Evolutionary conservation across 73 alveolate species (phyloP).

Genomic region (Blepharisma japonicum): DNA sequence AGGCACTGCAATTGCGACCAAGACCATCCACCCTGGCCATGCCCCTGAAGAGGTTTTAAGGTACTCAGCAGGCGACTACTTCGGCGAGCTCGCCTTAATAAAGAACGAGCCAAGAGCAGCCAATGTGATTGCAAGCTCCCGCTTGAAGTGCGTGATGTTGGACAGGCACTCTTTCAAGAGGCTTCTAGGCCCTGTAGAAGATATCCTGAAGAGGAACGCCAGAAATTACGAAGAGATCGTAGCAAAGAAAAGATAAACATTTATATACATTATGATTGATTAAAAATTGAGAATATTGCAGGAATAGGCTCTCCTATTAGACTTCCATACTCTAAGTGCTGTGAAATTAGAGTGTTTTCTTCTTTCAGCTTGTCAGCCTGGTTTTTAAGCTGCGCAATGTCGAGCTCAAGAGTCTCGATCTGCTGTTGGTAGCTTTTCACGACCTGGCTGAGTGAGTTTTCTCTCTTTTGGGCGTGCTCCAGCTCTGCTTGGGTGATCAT

Average conservation of each 20-base stretch:
- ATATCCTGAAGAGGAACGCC: conserved; percentile 73
- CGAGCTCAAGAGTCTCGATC: no score
- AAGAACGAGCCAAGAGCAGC: conserved; percentile 96
- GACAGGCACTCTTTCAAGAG: conserved; percentile 85
- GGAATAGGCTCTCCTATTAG: no score
- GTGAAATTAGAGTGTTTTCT: no score
- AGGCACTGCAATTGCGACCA: conserved; percentile 93
- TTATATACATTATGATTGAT: no score
- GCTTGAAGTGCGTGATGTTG: conserved; percentile 41
- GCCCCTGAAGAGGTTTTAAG: conserved; percentile 70
- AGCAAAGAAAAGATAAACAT: not conserved
- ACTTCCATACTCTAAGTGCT: no score
- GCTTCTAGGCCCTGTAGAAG: conserved; percentile 83
- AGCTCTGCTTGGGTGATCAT: no score
- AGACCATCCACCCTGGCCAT: conserved; percentile 28
- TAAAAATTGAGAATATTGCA: no score
- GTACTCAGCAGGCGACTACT: conserved; percentile 88
- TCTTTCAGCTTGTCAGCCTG: no score
- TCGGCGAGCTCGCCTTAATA: conserved; percentile 94
- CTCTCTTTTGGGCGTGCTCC: no score
- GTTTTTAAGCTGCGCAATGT: no score
- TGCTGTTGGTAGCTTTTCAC: no score
- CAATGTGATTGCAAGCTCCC: conserved; percentile 68
- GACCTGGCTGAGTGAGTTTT: no score
- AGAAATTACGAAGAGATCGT: conserved; percentile 41